A percentile compares a stretch with the other conserved stretches of the same genome.
phyloP scores from a whole-genome alignment of 495 filamentous ascomycete genomes.

The Arthonia radiata region DNA sequence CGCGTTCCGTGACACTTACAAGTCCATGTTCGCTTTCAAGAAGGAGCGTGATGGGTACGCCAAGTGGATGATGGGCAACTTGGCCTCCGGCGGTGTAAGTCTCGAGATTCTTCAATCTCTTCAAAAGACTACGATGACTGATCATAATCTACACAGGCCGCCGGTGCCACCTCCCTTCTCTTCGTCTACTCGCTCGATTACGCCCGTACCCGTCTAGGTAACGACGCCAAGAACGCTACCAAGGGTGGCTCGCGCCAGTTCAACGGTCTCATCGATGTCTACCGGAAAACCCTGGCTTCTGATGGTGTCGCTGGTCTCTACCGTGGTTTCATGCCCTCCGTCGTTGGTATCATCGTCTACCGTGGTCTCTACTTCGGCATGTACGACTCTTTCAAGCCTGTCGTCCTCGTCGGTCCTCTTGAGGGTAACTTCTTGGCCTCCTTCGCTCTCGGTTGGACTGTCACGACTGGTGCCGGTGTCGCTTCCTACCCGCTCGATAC shows the following conservation, averaged over 20 bases:
- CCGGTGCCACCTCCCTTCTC: slow-evolving; percentile 97
- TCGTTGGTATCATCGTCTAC: slow-evolving; percentile 97
- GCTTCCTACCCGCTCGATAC: slow-evolving; percentile 99
- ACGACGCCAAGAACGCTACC: slow-evolving; percentile 95
- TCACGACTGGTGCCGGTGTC: slow-evolving; percentile 99
- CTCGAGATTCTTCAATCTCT: slow-evolving; percentile 1
- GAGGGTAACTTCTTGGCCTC: slow-evolving; percentile 98
- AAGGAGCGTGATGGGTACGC: slow-evolving; percentile 95
- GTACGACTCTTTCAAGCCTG: slow-evolving; percentile 99
- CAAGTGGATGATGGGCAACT: slow-evolving; percentile 99
- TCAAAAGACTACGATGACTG: neutral
- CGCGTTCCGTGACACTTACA: slow-evolving; percentile 99
- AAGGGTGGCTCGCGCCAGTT: slow-evolving; percentile 95
- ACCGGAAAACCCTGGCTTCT: slow-evolving; percentile 97
- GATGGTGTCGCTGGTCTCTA: slow-evolving; percentile 98
- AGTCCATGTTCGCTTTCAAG: slow-evolving; percentile 99
- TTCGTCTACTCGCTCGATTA: slow-evolving; percentile 99
- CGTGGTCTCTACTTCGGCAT: slow-evolving; percentile 99
- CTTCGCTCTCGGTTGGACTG: slow-evolving; percentile 93
- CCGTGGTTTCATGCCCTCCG: slow-evolving; percentile 99
- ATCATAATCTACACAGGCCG: slow-evolving; percentile 31
- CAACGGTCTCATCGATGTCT: slow-evolving; percentile 97
- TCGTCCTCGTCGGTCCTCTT: slow-evolving; percentile 74
- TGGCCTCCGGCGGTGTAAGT: slow-evolving; percentile 98
- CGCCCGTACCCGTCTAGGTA: slow-evolving; percentile 99